phyloP scores from a whole-genome alignment of 2,329 filamentous ascomycete genomes.

The Fusarium sp. region DNA sequence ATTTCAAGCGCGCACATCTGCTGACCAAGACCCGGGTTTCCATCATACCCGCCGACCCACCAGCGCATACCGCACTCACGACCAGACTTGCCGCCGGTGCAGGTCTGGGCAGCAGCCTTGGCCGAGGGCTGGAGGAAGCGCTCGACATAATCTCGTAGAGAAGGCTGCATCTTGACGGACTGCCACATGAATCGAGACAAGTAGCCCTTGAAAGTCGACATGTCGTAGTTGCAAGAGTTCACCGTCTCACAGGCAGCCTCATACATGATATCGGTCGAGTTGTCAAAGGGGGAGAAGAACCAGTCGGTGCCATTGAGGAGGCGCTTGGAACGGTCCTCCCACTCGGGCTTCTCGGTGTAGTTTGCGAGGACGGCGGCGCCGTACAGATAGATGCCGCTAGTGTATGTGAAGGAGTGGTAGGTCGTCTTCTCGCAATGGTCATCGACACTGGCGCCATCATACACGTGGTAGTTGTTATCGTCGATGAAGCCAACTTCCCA shows the following conservation, averaged over 20 bases:
- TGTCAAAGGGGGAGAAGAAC: conserved; percentile 69
- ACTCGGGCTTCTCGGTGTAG: conserved; percentile 67
- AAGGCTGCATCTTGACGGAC: conserved; percentile 70
- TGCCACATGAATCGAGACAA: conserved; percentile 76
- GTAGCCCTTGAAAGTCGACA: conserved; percentile 79
- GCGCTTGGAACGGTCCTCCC: conserved; percentile 67
- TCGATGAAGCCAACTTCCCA: conserved; percentile 71
- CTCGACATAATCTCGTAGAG: conserved; percentile 64
- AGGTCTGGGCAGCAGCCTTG: conserved; percentile 69
- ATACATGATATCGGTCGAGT: conserved; percentile 73
- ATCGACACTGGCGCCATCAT: conserved; percentile 72
- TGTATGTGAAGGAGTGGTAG: conserved; percentile 75
- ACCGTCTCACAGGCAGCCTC: conserved; percentile 77
- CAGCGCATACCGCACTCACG: conserved; percentile 74
- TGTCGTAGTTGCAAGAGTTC: conserved; percentile 73
- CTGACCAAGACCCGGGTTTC: conserved; percentile 70
- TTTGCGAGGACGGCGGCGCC: conserved; percentile 77
- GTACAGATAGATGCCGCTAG: conserved; percentile 76
- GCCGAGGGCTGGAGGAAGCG: conserved; percentile 67
- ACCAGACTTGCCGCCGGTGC: conserved; percentile 68
- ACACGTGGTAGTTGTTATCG: conserved; percentile 66
- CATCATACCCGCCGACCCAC: conserved; percentile 72
- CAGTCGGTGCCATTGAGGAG: conserved; percentile 67
- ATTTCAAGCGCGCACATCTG: conserved; percentile 77
- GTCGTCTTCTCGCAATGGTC: conserved; percentile 70